Evolutionary conservation across 805 yeast genomes (phyloP).

Genomic region (Saccharomycopsis selenospora): DNA sequence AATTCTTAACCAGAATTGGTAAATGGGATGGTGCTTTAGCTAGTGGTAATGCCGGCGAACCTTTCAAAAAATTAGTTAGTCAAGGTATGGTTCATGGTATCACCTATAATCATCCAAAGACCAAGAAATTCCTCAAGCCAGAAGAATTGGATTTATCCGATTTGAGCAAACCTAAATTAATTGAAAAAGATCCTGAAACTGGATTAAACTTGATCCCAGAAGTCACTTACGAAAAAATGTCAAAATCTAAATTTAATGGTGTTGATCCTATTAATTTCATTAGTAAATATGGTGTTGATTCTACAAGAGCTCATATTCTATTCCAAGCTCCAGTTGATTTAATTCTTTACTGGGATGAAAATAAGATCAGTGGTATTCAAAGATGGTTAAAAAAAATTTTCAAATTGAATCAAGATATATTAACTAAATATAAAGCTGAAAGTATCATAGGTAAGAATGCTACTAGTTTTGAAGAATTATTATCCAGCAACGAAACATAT

Average conservation of each 20-base stretch:
- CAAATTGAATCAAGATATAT: conserved; percentile 13
- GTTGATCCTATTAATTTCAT: conserved; percentile 83
- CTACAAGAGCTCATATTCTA: conserved; percentile 85
- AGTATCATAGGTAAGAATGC: not conserved
- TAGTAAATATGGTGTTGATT: conserved; percentile 77
- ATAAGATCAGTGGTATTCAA: conserved; percentile 76
- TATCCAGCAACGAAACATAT: conserved; percentile 12
- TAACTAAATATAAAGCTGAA: not conserved
- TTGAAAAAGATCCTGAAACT: conserved; percentile 35
- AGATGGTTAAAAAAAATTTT: conserved; percentile 54
- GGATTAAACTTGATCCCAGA: conserved; percentile 45
- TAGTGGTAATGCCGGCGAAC: conserved; percentile 51
- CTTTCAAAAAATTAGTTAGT: conserved; percentile 71
- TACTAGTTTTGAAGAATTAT: conserved; percentile 18
- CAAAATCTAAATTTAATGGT: conserved; percentile 92
- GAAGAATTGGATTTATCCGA: conserved; percentile 52
- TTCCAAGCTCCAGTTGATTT: conserved; percentile 89
- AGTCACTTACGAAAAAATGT: conserved; percentile 83
- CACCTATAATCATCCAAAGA: conserved; percentile 65
- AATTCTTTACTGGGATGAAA: conserved; percentile 82
- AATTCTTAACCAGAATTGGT: conserved; percentile 62
- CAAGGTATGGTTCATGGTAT: conserved; percentile 98
- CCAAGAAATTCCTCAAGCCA: conserved; percentile 71
- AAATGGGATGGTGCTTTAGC: conserved; percentile 54
- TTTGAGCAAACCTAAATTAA: conserved; percentile 23